Conservation (phyloP, 2,329 filamentous ascomycete species). For the Claviceps maximensis region DNA sequence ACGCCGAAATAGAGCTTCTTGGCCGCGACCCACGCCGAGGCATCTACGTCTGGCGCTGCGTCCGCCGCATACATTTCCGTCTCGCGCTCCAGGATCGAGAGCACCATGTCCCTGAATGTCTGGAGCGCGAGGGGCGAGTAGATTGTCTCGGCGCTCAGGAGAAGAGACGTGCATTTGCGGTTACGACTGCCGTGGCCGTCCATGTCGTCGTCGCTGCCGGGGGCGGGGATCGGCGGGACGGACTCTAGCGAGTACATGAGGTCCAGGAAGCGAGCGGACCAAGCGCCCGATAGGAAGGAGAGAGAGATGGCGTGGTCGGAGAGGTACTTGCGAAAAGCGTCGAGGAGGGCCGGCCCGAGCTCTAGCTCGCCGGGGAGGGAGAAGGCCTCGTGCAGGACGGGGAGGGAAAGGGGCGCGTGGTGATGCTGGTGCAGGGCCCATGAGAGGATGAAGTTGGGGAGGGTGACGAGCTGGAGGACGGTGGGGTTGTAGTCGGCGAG, state of each 20-base stretch:
- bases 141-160: constrained; percentile 71
- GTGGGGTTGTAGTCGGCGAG: constrained; percentile 71
- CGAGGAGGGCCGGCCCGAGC: constrained; percentile 42
- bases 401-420: constrained; percentile 11
- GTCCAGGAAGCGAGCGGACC: constrained; percentile 51
- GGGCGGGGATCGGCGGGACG: constrained; percentile 1
- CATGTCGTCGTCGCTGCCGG: no score
- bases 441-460: constrained; percentile 63
- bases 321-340: constrained; percentile 45
- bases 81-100: constrained; percentile 41
- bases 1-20: constrained; percentile 79
- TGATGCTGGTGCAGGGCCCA: constrained; percentile 42
- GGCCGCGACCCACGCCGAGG: constrained; percentile 57
- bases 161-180: constrained; percentile 29
- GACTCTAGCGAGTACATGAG: constrained; percentile 39
- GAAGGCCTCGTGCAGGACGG: constrained; percentile 31
- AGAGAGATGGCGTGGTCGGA: constrained; percentile 37
- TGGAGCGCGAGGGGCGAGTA: constrained; percentile 62
- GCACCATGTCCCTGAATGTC: constrained; percentile 55
- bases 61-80: constrained; percentile 16
- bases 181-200: no score
- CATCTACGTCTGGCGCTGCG: no score
- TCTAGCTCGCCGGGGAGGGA: constrained; percentile 45
- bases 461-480: constrained; percentile 63
- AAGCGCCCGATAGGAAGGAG: constrained; percentile 61